Conservation (phyloP, 176 grass and related monocot species). For the Carex myosuroides region DNA sequence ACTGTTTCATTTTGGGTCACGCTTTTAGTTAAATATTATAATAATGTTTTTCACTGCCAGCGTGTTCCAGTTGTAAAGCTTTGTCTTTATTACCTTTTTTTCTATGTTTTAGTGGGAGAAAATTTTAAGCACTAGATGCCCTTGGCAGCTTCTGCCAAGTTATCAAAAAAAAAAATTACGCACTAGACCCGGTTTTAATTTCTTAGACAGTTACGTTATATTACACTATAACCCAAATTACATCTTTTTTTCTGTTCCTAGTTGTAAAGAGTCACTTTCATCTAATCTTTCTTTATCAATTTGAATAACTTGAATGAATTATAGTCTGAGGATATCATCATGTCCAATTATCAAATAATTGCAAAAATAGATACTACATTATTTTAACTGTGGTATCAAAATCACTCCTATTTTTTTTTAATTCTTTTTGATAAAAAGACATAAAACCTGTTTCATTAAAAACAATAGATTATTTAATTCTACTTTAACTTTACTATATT, state of each 20-base stretch:
- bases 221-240: neutral
- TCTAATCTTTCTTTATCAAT: neutral
- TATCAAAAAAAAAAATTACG: no score
- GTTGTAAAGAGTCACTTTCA: no score
- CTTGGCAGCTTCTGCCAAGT: no score
- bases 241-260: no score
- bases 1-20: neutral
- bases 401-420: no score
- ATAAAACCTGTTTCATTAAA: no score
- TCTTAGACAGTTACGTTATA: neutral
- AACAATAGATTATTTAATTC: no score
- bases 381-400: no score
- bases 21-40: neutral
- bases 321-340: neutral
- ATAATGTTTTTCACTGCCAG: neutral
- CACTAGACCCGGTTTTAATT: neutral
- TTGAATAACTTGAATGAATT: neutral
- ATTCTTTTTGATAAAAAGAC: no score
- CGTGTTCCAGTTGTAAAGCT: neutral
- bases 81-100: neutral
- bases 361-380: no score
- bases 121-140: neutral
- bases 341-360: neutral
- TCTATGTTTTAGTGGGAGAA: neutral
- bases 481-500: no score